Conservation (phyloP, 2,329 filamentous ascomycete species). For the Parastagonospora nodorum region DNA sequence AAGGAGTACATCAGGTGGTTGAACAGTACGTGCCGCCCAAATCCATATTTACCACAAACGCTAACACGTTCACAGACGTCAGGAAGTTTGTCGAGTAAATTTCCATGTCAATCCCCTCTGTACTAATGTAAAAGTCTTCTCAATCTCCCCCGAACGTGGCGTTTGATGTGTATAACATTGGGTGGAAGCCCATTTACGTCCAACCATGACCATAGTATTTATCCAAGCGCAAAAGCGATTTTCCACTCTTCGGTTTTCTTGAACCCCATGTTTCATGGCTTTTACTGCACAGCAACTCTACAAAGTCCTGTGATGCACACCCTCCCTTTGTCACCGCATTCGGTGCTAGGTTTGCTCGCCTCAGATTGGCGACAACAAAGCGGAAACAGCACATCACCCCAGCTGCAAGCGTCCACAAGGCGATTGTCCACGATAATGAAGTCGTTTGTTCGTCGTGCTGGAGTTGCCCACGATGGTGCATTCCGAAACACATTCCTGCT, state of each 20-base stretch:
- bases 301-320: neutral
- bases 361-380: constrained; percentile 21
- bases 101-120: constrained; percentile 8
- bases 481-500: constrained; percentile 28
- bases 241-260: constrained; percentile 24
- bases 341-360: constrained; percentile 19
- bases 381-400: constrained; percentile 3
- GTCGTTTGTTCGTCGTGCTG: constrained; percentile 15
- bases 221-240: constrained; percentile 17
- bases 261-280: neutral
- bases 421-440: constrained; percentile 12
- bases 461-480: constrained; percentile 18
- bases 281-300: neutral
- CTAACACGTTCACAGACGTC: constrained; percentile 62
- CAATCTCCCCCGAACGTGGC: neutral
- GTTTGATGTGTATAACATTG: constrained; percentile 36
- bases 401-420: constrained; percentile 28
- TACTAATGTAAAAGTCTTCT: constrained; percentile 23
- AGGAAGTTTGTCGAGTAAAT: constrained; percentile 77
- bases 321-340: constrained; percentile 10
- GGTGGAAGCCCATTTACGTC: constrained; percentile 11
- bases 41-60: neutral
- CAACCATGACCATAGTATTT: constrained; percentile 14
- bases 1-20: constrained; percentile 94
- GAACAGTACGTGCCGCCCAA: constrained; percentile 52